phyloP scores from a whole-genome alignment of 2,329 filamentous ascomycete genomes.

The Arthrobotrys entomopaga region DNA sequence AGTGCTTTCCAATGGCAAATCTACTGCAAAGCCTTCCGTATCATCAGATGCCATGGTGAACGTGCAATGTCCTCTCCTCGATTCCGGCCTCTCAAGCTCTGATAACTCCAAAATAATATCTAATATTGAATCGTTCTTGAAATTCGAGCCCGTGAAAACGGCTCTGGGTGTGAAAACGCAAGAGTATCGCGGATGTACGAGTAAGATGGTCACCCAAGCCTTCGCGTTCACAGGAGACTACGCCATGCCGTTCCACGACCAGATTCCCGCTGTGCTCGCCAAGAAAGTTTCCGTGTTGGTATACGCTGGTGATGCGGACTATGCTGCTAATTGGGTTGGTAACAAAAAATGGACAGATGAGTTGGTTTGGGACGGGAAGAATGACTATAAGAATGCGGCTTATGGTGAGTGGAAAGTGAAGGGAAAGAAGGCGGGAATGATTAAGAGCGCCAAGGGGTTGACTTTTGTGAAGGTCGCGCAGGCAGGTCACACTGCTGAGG shows the following conservation, averaged over 20 bases:
- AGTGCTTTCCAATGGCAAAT: background rate
- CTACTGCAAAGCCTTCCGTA: background rate
- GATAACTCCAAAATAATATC: background rate
- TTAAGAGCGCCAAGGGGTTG: conserved; percentile 1
- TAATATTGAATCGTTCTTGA: background rate
- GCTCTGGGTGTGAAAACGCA: background rate
- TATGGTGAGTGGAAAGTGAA: background rate
- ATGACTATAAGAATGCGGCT: background rate
- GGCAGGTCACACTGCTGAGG: conserved; percentile 1
- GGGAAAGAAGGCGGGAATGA: conserved; percentile 3
- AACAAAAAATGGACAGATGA: conserved; percentile 11
- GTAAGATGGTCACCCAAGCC: background rate
- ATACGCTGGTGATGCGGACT: conserved; percentile 18
- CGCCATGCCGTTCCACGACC: background rate
- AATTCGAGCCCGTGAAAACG: background rate
- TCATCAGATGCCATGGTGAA: background rate
- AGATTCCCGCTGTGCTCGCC: background rate
- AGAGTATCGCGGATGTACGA: background rate
- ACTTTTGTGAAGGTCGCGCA: background rate
- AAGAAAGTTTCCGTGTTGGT: conserved; percentile 8
- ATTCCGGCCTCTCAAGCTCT: background rate
- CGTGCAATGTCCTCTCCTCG: background rate
- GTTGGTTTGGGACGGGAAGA: conserved; percentile 8
- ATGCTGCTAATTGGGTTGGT: conserved; percentile 10
- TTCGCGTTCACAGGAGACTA: background rate